A percentile compares a stretch with the other conserved stretches of the same genome.
phyloP scores from a whole-genome alignment of 1,284 basidiomycete genomes.

The Anthracocystis walkeri region DNA sequence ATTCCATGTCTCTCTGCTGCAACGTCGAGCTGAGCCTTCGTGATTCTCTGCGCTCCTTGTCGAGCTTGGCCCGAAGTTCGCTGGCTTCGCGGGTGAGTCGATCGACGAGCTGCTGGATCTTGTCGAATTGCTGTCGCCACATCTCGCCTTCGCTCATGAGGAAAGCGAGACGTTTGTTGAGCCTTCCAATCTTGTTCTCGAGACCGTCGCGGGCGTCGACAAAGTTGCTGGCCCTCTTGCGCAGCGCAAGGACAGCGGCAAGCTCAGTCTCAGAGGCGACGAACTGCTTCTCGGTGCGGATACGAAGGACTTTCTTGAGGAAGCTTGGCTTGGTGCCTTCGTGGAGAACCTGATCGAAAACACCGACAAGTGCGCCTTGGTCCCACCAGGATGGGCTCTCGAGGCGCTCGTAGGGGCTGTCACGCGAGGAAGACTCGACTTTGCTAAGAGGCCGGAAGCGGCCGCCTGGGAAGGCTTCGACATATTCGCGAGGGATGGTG shows the following conservation, averaged over 20 bases:
- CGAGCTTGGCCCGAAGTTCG: slow-evolving; percentile 83
- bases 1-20: slow-evolving; percentile 61
- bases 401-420: slow-evolving; percentile 83
- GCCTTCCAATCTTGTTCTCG: slow-evolving; percentile 79
- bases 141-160: slow-evolving; percentile 89
- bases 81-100: slow-evolving; percentile 83
- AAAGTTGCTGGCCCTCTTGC: slow-evolving; percentile 85
- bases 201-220: slow-evolving; percentile 80
- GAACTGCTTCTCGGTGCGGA: slow-evolving; percentile 46
- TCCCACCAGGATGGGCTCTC: slow-evolving; percentile 93
- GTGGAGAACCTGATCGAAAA: slow-evolving; percentile 80
- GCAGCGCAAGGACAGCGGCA: slow-evolving; percentile 58
- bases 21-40: slow-evolving; percentile 76
- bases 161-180: slow-evolving; percentile 80
- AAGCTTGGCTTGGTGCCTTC: slow-evolving; percentile 56
- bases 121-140: slow-evolving; percentile 89
- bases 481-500: slow-evolving; percentile 77
- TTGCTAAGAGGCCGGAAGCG: slow-evolving; percentile 71
- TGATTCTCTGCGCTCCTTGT: slow-evolving; percentile 86
- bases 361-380: slow-evolving; percentile 85
- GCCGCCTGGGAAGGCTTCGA: slow-evolving; percentile 92
- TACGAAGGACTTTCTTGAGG: slow-evolving; percentile 57
- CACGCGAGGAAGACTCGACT: slow-evolving; percentile 84
- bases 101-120: slow-evolving; percentile 87
- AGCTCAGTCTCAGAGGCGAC: slow-evolving; percentile 57